Evolutionary conservation across 1,139 yeast species (phyloP).

Genomic region (Candida labiduridarum): DNA sequence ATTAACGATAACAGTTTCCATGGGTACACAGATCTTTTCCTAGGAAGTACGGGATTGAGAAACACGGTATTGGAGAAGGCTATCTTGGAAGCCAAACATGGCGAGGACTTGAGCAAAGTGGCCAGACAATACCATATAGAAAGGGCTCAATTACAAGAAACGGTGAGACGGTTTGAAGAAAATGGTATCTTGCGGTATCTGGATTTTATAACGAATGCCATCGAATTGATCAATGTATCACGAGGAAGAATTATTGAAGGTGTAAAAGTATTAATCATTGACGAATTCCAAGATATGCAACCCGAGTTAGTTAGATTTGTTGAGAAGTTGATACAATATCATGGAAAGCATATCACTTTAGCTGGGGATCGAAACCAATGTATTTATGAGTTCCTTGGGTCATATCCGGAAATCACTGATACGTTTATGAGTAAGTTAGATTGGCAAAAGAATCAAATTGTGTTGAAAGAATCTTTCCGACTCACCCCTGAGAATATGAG

Average conservation of each 20-base stretch:
- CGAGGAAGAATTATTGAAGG: conserved; percentile 22
- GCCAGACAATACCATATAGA: conserved; percentile 26
- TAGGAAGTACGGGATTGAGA: conserved; percentile 23
- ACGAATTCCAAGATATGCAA: conserved; percentile 77
- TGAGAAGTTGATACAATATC: conserved; percentile 32
- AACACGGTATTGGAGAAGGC: conserved; percentile 35
- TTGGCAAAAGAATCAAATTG: conserved; percentile 26
- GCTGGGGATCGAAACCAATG: conserved; percentile 80
- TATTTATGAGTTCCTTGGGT: conserved; percentile 67
- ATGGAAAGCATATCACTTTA: conserved; percentile 54
- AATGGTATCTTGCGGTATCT: conserved; percentile 41
- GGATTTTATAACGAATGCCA: conserved; percentile 37
- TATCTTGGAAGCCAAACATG: conserved; percentile 34
- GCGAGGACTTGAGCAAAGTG: conserved; percentile 28
- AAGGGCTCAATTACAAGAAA: conserved; percentile 22
- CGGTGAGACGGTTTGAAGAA: conserved; percentile 24
- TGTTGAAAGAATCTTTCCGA: conserved; percentile 56
- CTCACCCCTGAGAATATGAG: conserved; percentile 57
- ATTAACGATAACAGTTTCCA: conserved; percentile 58
- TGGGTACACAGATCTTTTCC: conserved; percentile 29
- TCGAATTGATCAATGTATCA: conserved; percentile 26
- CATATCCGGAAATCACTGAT: conserved; percentile 37
- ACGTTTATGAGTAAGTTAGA: conserved; percentile 27
- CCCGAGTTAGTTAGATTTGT: conserved; percentile 52
- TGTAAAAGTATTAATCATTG: conserved; percentile 54